Evolutionary conservation across 305 asterid genomes (phyloP), one percentile per base, ranked within the genome.

Genomic region (Andrographis paniculata): DNA sequence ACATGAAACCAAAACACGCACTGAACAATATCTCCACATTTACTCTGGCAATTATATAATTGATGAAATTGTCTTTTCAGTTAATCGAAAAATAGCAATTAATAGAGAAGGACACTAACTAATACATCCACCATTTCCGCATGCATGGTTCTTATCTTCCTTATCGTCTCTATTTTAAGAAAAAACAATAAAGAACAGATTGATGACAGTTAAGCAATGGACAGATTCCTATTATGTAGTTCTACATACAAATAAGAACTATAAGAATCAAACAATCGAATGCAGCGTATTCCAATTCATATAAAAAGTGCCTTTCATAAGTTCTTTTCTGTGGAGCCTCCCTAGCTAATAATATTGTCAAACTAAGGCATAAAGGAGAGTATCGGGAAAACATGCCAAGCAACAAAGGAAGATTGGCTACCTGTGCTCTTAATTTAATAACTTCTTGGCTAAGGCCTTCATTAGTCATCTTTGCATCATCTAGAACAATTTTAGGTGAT

Each of bases 381-480:
- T 24, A 45, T 10, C 45, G 47, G 12, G 49, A 23, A 47, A 63
- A 45, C 50, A 9, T 6, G 30, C 9, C 20, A 33, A 51, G 70
- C 41, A 27, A 56, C 18, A 36, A 38, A 37, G 16, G 51, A 60
- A 35, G 45, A 51, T 41, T 24, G 36, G 33, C 42, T 73, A 84
- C 95, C 95, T 84, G 93, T 45, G 79, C 76, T 68, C 78, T 80
- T 60, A 84, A 65, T 56, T 68, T 78, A 36, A 58, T 56, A 52
- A 78, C 79, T 69, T 84, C 93, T 55, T 80, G 79, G 50, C 65
- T 76, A 55, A 75, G 83, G 65, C 63, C 52, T 39, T 63, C 83
- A 22, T 70, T 80, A 27, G 78, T 60, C 67, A 61, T 63, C 62
- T 75, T 74, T 27, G 59, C 64, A 61, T 84, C 81, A 41, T 70